phyloP scores from a whole-genome alignment of 1,284 basidiomycete species.

The Trichosporon asahii region DNA sequence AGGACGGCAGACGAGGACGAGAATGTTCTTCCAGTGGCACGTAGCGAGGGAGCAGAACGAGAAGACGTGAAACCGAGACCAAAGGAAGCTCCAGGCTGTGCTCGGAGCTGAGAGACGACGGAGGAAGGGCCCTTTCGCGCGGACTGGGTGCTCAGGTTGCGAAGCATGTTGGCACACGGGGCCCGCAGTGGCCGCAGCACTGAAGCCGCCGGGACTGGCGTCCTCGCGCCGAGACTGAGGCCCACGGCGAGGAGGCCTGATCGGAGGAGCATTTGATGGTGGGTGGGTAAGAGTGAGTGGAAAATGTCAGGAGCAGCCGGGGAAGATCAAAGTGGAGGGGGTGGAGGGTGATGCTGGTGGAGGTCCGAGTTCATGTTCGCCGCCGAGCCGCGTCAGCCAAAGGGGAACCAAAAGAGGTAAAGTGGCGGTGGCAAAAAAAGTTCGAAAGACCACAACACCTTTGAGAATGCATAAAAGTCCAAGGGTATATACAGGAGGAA shows the following conservation, averaged over 20 bases:
- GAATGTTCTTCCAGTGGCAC: constrained; percentile 17
- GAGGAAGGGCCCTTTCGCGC: neutral
- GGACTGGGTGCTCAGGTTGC: neutral
- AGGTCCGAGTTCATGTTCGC: neutral
- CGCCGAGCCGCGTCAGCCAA: neutral
- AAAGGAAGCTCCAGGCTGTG: neutral
- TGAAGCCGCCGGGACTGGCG: neutral
- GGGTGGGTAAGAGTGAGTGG: neutral
- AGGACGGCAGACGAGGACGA: constrained; percentile 32
- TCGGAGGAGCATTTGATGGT: neutral
- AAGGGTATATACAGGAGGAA: neutral
- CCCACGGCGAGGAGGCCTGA: constrained; percentile 7
- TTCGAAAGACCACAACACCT: neutral
- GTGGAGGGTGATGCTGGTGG: neutral
- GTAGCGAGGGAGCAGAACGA: neutral
- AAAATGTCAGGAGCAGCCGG: neutral
- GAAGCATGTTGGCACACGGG: neutral
- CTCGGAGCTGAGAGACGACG: neutral
- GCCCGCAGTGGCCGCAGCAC: neutral
- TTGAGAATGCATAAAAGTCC: neutral
- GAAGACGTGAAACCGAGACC: neutral
- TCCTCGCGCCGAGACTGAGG: neutral
- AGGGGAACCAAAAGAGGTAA: neutral
- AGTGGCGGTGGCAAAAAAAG: neutral
- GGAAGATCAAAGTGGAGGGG: neutral